Evolutionary conservation across 2,329 filamentous ascomycete species (phyloP).

Genomic region (Hypoxylon sp.): DNA sequence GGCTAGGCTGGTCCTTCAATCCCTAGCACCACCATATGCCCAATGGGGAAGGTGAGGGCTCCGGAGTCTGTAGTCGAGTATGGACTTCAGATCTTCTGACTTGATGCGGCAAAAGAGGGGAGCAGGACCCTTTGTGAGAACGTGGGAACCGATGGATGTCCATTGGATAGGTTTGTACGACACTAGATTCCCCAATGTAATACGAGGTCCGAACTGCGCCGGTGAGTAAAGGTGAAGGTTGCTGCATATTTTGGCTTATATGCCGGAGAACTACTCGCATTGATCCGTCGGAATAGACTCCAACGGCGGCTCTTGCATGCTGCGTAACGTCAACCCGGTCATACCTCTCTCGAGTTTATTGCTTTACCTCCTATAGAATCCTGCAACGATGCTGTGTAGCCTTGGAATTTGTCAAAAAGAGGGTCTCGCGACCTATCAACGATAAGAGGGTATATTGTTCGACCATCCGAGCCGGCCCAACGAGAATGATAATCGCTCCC

Average conservation of each 20-base stretch:
- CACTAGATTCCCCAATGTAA: constrained; percentile 1
- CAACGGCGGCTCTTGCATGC: constrained; percentile 41
- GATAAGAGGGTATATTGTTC: constrained; percentile 45
- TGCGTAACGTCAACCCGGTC: constrained; percentile 42
- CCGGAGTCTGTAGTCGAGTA: constrained; percentile 2
- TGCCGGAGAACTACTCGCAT: constrained; percentile 30
- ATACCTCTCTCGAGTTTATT: constrained; percentile 30
- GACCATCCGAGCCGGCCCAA: constrained; percentile 35
- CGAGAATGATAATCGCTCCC: constrained; percentile 35
- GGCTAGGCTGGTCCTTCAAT: constrained; percentile 4
- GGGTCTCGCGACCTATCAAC: constrained; percentile 31
- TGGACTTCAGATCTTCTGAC: constrained; percentile 1
- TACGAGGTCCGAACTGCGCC: constrained; percentile 33
- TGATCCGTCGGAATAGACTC: constrained; percentile 40
- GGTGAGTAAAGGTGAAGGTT: constrained; percentile 36
- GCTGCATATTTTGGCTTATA: constrained; percentile 6
- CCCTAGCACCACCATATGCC: not conserved
- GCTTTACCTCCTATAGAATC: constrained; percentile 16
- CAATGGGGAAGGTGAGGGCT: constrained; percentile 1
- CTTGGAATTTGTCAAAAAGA: constrained; percentile 25
- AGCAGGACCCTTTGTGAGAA: not conserved
- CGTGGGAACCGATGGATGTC: not conserved
- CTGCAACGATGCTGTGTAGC: constrained; percentile 31
- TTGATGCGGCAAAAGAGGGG: not conserved
- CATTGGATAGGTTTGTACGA: not conserved